These are phyloP conservation scores for Leishmania lainsoni DNA, from an alignment of 208 protist species.

Conservation along the genomic window DNA sequence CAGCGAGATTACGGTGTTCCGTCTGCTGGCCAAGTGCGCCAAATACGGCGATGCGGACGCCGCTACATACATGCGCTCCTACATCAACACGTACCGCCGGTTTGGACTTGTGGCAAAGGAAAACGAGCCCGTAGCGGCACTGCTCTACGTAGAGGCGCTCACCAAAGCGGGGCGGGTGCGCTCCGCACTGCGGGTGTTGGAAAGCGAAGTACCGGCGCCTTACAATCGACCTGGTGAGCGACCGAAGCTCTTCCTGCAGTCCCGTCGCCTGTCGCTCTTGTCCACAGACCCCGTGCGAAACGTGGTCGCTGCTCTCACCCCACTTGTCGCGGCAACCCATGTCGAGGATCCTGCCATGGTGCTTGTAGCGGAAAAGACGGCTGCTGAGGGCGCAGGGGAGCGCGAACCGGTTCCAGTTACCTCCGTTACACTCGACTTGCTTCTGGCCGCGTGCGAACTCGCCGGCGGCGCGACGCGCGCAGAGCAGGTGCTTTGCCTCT, in stretches of 20 bases:
- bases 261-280: conserved; percentile 51
- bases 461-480: conserved; percentile 39
- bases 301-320: conserved; percentile 36
- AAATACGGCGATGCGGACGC: conserved; percentile 53
- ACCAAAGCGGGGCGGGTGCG: conserved; percentile 36
- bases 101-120: conserved; percentile 40
- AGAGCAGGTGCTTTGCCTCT: conserved; percentile 47
- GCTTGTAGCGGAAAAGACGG: conserved; percentile 19
- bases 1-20: conserved; percentile 73
- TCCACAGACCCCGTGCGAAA: conserved; percentile 62
- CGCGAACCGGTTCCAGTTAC: conserved; percentile 31
- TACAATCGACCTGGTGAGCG: conserved; percentile 40
- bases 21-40: conserved; percentile 82
- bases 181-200: conserved; percentile 58
- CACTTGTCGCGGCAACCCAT: conserved; percentile 21
- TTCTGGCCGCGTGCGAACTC: conserved; percentile 68
- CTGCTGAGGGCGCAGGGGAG: conserved; percentile 29
- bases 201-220: conserved; percentile 46
- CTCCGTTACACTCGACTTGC: conserved; percentile 55
- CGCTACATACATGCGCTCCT: conserved; percentile 45
- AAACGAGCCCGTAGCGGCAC: conserved; percentile 38
- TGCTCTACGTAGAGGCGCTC: conserved; percentile 63
- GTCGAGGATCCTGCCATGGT: conserved; percentile 18
- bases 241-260: conserved; percentile 59
- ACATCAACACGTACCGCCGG: conserved; percentile 30